Evolutionary conservation across 352 stramenopile species (phyloP), one percentile per base, ranked within the genome.

Genomic region (Thraustotheca clavata): DNA sequence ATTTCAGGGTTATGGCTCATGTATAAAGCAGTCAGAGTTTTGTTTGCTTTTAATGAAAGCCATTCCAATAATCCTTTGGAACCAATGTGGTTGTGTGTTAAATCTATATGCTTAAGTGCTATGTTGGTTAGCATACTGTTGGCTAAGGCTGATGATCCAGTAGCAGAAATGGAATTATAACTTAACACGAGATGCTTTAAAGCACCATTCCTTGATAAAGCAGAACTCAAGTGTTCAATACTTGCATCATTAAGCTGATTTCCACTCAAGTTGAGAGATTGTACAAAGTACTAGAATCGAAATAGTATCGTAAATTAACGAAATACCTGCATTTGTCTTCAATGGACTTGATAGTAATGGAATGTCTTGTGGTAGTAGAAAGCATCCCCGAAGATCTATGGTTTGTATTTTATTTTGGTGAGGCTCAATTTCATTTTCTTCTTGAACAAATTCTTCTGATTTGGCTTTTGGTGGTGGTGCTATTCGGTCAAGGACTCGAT

Each of bases 71-170:
- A 68, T 2, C 82, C 82, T 8, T 83, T 73, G 3, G 62, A 70
- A 6, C 79, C 77, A 24, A 89, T 85, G 22, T 70, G 78, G 36
- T 91, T 91, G 73, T 91, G 79, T 60, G 73, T 78, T 32, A 91
- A 69, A 60, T 91, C 78, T 6, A 91, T 49, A 0, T 80, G 31
- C 27, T 52, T 69, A 33, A 91, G 60, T 27, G 72, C 60, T 0
- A 41, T 35, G 41, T 91, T 86, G 12, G 70, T 60, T 4, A 43
- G 50, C 26, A 91, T 48, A 14, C 73, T 75, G 26, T 76, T 79
- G 22, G 80, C 82, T 18, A 91, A 63, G 1, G 76, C 68, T 14
- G 71, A 76, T 14, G 80, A 88, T 1, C 82, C 82, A 22, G 76
- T 54, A 16, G 73, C 73, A 0, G 67, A 63, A 39, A 91, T 81